Evolutionary conservation across 345 rosid species (phyloP).

Genomic region (Murraya paniculata): DNA sequence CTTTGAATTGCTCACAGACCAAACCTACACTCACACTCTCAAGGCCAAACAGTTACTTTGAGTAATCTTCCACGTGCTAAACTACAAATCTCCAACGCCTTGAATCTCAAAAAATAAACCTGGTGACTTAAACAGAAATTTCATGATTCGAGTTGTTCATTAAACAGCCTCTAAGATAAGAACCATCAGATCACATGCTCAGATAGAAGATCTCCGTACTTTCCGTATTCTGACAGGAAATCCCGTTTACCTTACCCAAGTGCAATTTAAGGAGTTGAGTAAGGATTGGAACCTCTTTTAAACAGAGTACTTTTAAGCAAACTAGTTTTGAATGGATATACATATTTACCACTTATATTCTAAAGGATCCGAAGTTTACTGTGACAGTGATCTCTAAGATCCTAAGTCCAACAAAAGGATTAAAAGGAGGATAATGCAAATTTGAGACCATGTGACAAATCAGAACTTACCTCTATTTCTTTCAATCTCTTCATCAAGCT

Average conservation of each 20-base stretch:
- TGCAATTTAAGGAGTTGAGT: background rate
- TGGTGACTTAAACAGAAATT: background rate
- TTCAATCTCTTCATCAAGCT: conserved; percentile 83
- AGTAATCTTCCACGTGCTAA: background rate
- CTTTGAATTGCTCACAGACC: background rate
- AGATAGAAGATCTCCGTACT: background rate
- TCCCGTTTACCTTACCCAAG: background rate
- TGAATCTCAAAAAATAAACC: background rate
- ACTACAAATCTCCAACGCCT: background rate
- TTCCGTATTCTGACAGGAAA: background rate
- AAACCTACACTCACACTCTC: background rate
- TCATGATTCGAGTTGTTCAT: background rate
- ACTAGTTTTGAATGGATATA: background rate
- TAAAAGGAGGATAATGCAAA: background rate
- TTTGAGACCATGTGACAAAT: conserved; percentile 1
- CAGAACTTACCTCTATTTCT: conserved; percentile 53
- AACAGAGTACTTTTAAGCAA: background rate
- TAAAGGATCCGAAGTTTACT: background rate
- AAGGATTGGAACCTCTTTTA: background rate
- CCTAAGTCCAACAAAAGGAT: background rate
- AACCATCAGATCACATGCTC: background rate
- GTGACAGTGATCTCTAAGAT: background rate
- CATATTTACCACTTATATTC: background rate
- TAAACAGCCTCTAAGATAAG: background rate
- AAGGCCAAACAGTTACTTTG: background rate